Percentiles rank a stretch among this genome's conserved stretches.
Evolutionary conservation across 257 asterid species (phyloP).

Genomic region (Solanum paucissectum): DNA sequence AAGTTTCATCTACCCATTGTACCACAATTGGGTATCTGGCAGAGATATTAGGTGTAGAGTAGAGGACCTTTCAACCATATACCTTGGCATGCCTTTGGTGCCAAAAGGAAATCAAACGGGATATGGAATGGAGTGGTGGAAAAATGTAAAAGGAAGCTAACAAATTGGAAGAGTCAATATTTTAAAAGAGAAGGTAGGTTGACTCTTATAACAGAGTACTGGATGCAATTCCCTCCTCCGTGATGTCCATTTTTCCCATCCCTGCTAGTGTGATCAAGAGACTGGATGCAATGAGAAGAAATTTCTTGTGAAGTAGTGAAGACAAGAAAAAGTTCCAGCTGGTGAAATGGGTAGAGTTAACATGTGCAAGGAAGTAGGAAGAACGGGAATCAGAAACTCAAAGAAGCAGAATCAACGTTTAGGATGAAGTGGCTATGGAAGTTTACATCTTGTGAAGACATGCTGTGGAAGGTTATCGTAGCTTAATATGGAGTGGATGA

Average conservation of each 20-base stretch:
- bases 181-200: not conserved
- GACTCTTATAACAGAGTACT: not conserved
- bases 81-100: not conserved
- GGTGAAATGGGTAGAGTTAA: not conserved
- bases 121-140: not conserved
- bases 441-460: not conserved
- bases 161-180: not conserved
- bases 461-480: not conserved
- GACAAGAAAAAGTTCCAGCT: not conserved
- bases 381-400: not conserved
- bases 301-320: not conserved
- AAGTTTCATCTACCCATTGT: not conserved
- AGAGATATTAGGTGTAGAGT: not conserved
- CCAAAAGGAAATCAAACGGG: not conserved
- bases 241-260: not conserved
- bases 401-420: not conserved
- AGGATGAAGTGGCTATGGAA: not conserved
- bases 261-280: not conserved
- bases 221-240: not conserved
- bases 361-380: not conserved
- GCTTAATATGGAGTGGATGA: not conserved
- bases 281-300: not conserved
- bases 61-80: not conserved
- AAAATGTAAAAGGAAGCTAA: not conserved
- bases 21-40: not conserved